Evolutionary conservation across 192 early-diverging fungal species (phyloP).

Genomic region (Coemansia interrupta): DNA sequence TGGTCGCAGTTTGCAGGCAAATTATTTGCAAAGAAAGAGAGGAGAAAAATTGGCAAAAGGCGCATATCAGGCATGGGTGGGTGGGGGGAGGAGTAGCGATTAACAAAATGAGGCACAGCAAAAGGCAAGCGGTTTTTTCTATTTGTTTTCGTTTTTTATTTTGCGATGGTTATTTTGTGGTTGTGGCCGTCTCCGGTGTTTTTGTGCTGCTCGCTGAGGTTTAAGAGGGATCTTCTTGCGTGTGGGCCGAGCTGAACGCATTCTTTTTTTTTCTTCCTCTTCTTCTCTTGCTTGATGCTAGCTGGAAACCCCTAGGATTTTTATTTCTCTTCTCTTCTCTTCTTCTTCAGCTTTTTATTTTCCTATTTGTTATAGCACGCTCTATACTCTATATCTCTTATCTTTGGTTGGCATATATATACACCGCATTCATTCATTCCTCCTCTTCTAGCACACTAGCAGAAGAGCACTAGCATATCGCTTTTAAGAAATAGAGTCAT

Average conservation of each 20-base stretch:
- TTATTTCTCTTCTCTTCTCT: constrained; percentile 9
- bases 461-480: too few relatives aligned
- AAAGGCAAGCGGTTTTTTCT: too few relatives aligned
- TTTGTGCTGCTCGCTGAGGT: constrained; percentile 1
- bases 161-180: background rate
- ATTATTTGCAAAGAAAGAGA: constrained; percentile 8
- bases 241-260: too few relatives aligned
- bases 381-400: constrained; percentile 8
- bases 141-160: constrained; percentile 8
- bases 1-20: too few relatives aligned
- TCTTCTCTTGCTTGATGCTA: too few relatives aligned
- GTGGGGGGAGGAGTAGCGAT: background rate
- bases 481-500: too few relatives aligned
- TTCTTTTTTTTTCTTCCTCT: too few relatives aligned
- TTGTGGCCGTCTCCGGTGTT: background rate
- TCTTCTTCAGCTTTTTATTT: constrained; percentile 3
- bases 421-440: constrained; percentile 8
- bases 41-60: too few relatives aligned
- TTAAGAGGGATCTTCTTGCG: constrained; percentile 7
- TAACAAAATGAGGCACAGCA: constrained; percentile 6
- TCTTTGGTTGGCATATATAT: constrained; percentile 2
- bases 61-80: too few relatives aligned
- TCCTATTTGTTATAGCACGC: too few relatives aligned
- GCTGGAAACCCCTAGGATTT: too few relatives aligned
- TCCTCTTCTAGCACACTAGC: too few relatives aligned